A percentile compares a stretch with the other conserved stretches of the same genome.
These are phyloP conservation scores for Panicum hallii DNA, from an alignment of 202 grass and related monocot genomes.

Conservation along the genomic window DNA sequence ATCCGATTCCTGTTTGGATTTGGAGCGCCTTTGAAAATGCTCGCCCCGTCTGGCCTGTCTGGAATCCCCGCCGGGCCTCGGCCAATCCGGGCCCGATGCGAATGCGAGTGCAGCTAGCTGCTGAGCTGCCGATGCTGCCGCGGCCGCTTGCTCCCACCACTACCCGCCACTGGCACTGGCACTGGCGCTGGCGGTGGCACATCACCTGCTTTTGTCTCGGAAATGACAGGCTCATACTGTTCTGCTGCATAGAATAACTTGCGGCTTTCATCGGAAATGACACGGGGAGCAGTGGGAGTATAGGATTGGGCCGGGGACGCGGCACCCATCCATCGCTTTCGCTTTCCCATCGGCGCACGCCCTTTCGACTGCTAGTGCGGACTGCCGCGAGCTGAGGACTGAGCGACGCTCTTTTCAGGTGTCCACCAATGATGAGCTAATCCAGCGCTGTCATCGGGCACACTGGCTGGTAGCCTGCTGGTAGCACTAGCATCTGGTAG, in stretches of 20 bases:
- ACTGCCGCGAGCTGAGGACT: not conserved
- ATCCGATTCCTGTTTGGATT: slow-evolving; percentile 49
- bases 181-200: slow-evolving; percentile 43
- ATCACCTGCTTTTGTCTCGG: slow-evolving; percentile 60
- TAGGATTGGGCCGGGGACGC: slow-evolving; percentile 45
- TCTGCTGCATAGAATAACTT: slow-evolving; percentile 56
- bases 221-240: slow-evolving; percentile 64
- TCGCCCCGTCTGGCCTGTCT: slow-evolving; percentile 27
- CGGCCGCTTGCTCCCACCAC: slow-evolving; percentile 36
- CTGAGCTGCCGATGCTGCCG: not conserved
- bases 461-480: not conserved
- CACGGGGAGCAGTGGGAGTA: slow-evolving; percentile 51
- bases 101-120: slow-evolving; percentile 1
- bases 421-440: slow-evolving; percentile 28
- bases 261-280: slow-evolving; percentile 67
- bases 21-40: slow-evolving; percentile 46
- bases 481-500: not conserved
- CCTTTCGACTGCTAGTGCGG: slow-evolving; percentile 17
- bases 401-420: slow-evolving; percentile 39
- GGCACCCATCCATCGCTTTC: slow-evolving; percentile 31
- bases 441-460: not conserved
- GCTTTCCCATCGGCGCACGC: slow-evolving; percentile 18
- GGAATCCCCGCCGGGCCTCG: not conserved
- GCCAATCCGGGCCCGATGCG: slow-evolving; percentile 28
- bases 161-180: slow-evolving; percentile 36